Conservation (phyloP, 2,329 filamentous ascomycete species). For the Xylariales sp. region DNA sequence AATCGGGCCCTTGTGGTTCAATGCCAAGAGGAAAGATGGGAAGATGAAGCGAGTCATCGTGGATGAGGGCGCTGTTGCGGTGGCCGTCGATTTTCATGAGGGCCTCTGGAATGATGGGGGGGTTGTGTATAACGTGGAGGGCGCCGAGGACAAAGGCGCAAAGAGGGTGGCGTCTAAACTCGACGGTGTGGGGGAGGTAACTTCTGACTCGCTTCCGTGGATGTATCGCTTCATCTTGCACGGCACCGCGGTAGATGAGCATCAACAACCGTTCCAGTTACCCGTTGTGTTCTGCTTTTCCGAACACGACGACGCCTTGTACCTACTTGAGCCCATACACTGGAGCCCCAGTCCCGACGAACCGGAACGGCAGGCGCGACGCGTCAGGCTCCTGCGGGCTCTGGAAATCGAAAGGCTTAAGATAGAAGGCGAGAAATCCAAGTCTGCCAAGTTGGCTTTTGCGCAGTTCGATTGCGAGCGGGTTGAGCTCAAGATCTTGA, state of each 20-base stretch:
- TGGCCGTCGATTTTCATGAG: neutral
- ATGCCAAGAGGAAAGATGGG: conserved; percentile 18
- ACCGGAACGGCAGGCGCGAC: neutral
- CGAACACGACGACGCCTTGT: conserved; percentile 4
- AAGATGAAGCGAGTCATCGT: conserved; percentile 34
- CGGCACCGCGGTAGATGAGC: neutral
- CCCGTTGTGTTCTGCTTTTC: conserved; percentile 6
- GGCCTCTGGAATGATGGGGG: neutral
- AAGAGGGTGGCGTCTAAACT: too few species aligned
- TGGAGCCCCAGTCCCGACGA: neutral
- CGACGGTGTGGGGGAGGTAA: too few species aligned
- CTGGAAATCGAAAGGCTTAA: conserved; percentile 27
- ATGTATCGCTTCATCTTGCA: neutral
- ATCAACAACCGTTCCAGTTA: neutral
- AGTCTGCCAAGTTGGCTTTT: conserved; percentile 19
- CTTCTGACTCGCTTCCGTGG: too few species aligned
- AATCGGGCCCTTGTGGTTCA: conserved; percentile 64
- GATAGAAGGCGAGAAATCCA: conserved; percentile 29
- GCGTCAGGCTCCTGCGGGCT: neutral
- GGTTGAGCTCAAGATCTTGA: too few species aligned
- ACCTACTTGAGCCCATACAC: conserved; percentile 9
- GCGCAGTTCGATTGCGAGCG: neutral
- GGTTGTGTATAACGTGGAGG: neutral
- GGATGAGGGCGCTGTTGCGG: neutral
- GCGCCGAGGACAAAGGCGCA: neutral